A percentile compares a stretch with the other conserved stretches of the same genome.
phyloP scores from a whole-genome alignment of 805 yeast species.

The Kodamaea sagamina region DNA sequence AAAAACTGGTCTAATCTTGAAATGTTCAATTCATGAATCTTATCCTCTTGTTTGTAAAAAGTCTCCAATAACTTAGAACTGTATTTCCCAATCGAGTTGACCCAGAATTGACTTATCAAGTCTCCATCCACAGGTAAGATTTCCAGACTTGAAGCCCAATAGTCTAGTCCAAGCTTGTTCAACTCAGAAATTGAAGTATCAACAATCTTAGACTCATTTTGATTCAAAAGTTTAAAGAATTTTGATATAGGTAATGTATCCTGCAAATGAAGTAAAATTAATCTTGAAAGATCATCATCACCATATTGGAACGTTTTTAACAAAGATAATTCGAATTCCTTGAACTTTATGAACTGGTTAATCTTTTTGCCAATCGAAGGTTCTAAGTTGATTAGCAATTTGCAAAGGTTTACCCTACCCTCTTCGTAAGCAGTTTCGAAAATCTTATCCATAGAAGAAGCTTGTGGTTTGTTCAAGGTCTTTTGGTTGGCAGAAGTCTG shows the following conservation, averaged over 20 bases:
- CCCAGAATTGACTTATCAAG: constrained; percentile 41
- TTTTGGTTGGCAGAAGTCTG: constrained; percentile 18
- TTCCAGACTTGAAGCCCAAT: constrained; percentile 15
- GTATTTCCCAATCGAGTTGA: constrained; percentile 28
- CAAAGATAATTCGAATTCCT: constrained; percentile 69
- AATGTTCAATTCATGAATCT: constrained; percentile 22
- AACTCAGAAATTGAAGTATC: constrained; percentile 33
- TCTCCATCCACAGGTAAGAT: constrained; percentile 38
- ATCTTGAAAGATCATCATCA: constrained; percentile 59
- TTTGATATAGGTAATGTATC: constrained; percentile 61
- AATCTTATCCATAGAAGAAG: constrained; percentile 53
- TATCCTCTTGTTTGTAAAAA: constrained; percentile 36
- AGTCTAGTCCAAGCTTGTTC: constrained; percentile 16
- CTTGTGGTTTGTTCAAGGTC: constrained; percentile 21
- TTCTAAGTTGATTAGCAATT: constrained; percentile 67
- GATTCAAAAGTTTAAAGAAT: constrained; percentile 66
- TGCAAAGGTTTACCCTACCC: constrained; percentile 73
- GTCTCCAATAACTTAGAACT: constrained; percentile 26
- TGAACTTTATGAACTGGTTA: constrained; percentile 61
- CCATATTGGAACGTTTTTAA: constrained; percentile 63
- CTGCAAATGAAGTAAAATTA: constrained; percentile 56
- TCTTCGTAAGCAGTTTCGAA: constrained; percentile 73
- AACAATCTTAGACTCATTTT: constrained; percentile 34
- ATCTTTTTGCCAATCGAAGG: constrained; percentile 62
- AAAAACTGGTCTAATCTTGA: constrained; percentile 20